A percentile compares a stretch with the other conserved stretches of the same genome.
Conservation (phyloP, 208 protist species). For the Crithidia fasciculata region DNA sequence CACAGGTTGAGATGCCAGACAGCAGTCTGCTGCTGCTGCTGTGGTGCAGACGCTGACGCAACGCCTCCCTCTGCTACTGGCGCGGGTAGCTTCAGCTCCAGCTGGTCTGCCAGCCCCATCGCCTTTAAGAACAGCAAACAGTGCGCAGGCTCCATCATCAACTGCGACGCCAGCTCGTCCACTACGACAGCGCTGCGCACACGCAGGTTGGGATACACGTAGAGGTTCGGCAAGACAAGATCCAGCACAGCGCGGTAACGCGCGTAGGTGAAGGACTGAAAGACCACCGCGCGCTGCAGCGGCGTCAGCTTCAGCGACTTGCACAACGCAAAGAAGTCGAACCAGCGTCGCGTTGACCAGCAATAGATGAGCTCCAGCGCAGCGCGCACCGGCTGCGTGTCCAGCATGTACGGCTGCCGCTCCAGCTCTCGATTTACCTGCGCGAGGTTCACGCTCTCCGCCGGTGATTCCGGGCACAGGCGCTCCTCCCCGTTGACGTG, state of each 20-base stretch:
- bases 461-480: slow-evolving; percentile 45
- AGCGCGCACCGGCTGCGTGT: slow-evolving; percentile 59
- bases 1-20: slow-evolving; percentile 38
- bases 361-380: slow-evolving; percentile 70
- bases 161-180: slow-evolving; percentile 44
- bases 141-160: slow-evolving; percentile 59
- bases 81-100: slow-evolving; percentile 9
- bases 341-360: slow-evolving; percentile 74
- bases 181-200: slow-evolving; percentile 53
- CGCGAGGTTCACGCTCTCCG: slow-evolving; percentile 72
- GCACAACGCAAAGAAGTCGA: slow-evolving; percentile 77
- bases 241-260: slow-evolving; percentile 84
- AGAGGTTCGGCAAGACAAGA: slow-evolving; percentile 73
- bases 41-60: slow-evolving; percentile 19
- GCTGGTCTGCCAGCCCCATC: slow-evolving; percentile 61
- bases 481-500: slow-evolving; percentile 28
- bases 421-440: slow-evolving; percentile 79
- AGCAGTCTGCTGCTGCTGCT: neutral
- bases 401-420: slow-evolving; percentile 63
- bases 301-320: slow-evolving; percentile 47
- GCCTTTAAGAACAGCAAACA: slow-evolving; percentile 60
- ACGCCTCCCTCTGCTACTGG: neutral
- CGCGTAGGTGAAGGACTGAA: slow-evolving; percentile 86
- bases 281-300: slow-evolving; percentile 75
- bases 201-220: slow-evolving; percentile 66